Base-by-base conservation (phyloP, 169 alveolate genomes). In the Cardiosporidium cionae region DNA sequence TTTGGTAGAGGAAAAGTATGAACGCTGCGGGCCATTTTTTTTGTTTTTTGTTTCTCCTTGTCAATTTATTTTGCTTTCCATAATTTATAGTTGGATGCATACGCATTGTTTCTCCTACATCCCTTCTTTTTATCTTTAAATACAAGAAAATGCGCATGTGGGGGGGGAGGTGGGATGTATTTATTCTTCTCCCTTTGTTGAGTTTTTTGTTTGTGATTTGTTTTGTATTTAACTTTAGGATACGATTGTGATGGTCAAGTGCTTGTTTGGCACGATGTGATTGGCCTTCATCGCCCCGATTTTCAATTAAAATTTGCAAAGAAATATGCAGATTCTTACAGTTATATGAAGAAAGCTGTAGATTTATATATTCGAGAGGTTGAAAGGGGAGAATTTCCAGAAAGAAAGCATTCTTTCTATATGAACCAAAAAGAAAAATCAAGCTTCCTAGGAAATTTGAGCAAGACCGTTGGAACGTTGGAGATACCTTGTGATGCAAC, bases 181-280 rank as follows among this genome's bases (percentile, higher is more conserved):
- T 58, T 36, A 22, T 9, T 23, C 76, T 7, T 31, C 9, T 5
- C 31, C 53, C 7, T 31, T 27, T 25, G 1, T 3, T n/a, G 1
- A 0, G 28, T 25, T 28, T 29, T 31, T 25, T 3, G 22, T 52
- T 1, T 0, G 4, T 23, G 5, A 32, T 23, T 23, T 53, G 32
- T 16, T 16, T 23, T 69, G 33, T 32, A 44, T 0, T 0, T 36
- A 6, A 23, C 22, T 64, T 23, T 65, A 76, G 82, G 82, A 23
- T 54, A 58, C 36, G 73, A 74, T 29, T 76, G 82, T 32, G 82
- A 77, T 44, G 83, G 83, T 37, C 83, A 77, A 71, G 83, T 77
- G 37, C 35, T 77, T 25, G 83, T 77, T 32, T 69, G 67, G 32
- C 83, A 77, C 68, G 83, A 77, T 62, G 25, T 77, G 70, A 32